A percentile compares a stretch with the other conserved stretches of the same genome.
Evolutionary conservation across 2,329 filamentous ascomycete genomes (phyloP).

Genomic region (Fusarium cicatricum): DNA sequence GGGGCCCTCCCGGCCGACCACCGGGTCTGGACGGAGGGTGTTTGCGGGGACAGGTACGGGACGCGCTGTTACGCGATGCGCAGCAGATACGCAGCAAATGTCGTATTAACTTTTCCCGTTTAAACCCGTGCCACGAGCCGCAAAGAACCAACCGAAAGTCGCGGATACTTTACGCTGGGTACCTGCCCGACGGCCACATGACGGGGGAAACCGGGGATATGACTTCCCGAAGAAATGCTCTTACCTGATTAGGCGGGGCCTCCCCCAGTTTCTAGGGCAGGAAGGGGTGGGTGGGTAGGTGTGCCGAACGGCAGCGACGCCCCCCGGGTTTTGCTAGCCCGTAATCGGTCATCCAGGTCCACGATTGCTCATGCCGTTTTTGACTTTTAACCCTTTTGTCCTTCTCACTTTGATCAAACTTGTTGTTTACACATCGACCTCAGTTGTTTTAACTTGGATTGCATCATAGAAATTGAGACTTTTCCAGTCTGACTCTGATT

Average conservation of each 20-base stretch:
- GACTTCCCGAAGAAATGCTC: constrained; percentile 20
- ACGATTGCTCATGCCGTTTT: constrained; percentile 1
- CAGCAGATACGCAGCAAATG: not conserved
- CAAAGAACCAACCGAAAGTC: constrained; percentile 6
- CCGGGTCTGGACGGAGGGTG: constrained; percentile 28
- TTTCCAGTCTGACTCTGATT: constrained; percentile 4
- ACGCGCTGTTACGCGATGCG: constrained; percentile 1
- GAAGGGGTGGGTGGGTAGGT: too few species aligned
- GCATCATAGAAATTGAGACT: constrained; percentile 7
- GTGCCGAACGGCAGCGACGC: constrained; percentile 7
- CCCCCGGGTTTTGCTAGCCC: constrained; percentile 11
- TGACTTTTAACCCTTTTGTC: constrained; percentile 31
- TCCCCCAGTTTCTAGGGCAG: constrained; percentile 30
- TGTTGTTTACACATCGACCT: constrained; percentile 11
- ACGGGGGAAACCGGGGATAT: constrained; percentile 40
- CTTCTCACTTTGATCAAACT: constrained; percentile 9
- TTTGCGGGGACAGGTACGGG: constrained; percentile 18
- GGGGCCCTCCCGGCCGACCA: constrained; percentile 17
- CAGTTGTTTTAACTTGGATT: constrained; percentile 2
- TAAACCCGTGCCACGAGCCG: not conserved
- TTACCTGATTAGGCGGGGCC: constrained; percentile 30
- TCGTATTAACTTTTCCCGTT: constrained; percentile 11
- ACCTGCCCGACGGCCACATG: constrained; percentile 1
- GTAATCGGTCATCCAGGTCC: constrained; percentile 11
- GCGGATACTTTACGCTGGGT: constrained; percentile 4